Percentiles rank a stretch among this genome's conserved stretches.
Conservation (phyloP, 1,284 basidiomycete species). For the Kwoniella shivajii region DNA sequence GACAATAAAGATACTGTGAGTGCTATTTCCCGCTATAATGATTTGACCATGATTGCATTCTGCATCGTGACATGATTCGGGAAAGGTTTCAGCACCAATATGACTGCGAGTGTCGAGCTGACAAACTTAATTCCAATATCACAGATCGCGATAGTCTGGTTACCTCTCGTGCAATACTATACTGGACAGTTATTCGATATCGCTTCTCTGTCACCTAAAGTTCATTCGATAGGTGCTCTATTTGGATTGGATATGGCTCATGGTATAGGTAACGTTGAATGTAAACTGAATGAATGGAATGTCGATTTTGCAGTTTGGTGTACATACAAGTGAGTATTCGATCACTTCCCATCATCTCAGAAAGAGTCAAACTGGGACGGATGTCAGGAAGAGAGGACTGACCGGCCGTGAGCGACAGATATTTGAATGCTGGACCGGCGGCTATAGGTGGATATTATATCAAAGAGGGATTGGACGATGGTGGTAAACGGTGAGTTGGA, state of each 20-base stretch:
- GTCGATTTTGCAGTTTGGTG: constrained; percentile 98
- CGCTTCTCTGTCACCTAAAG: constrained; percentile 74
- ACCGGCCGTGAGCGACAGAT: too few relatives aligned
- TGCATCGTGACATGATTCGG: too few relatives aligned
- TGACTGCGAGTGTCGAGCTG: not conserved
- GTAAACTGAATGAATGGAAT: constrained; percentile 87
- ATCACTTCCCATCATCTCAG: not conserved
- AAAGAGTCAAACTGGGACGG: not conserved
- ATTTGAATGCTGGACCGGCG: constrained; percentile 93
- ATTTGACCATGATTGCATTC: too few relatives aligned
- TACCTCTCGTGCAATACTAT: constrained; percentile 93
- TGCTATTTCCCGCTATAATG: too few relatives aligned
- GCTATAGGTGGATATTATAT: constrained; percentile 76
- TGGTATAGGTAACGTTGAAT: constrained; percentile 88
- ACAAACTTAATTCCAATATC: not conserved
- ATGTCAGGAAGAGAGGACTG: not conserved
- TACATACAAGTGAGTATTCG: constrained; percentile 72
- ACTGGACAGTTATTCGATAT: constrained; percentile 96
- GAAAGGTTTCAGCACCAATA: too few relatives aligned
- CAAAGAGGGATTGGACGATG: constrained; percentile 47
- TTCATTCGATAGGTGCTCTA: constrained; percentile 77
- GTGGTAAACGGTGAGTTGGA: constrained; percentile 40
- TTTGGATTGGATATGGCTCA: constrained; percentile 97
- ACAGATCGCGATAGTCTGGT: constrained; percentile 82
- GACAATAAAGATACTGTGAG: constrained; percentile 63